Conservation (phyloP, 768 basidiomycete species). For the Coprinopsis sp. region DNA sequence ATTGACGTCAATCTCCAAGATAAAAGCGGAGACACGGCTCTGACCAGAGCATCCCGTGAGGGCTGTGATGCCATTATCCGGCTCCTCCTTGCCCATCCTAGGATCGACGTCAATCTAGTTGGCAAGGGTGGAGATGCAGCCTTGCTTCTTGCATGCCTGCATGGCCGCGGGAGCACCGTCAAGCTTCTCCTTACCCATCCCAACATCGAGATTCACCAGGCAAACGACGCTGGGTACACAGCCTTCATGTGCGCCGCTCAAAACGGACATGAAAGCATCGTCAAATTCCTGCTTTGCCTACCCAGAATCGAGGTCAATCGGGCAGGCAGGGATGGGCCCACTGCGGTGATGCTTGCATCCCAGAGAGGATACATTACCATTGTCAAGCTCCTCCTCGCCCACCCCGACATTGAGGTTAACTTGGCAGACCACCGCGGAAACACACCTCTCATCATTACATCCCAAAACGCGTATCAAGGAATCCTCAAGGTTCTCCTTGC, state of each 20-base stretch:
- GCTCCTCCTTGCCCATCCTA: neutral
- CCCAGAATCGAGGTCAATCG: too few relatives aligned
- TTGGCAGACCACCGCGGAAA: too few relatives aligned
- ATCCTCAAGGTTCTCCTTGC: too few relatives aligned
- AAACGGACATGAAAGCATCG: too few relatives aligned
- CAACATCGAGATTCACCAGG: neutral
- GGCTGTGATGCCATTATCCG: neutral
- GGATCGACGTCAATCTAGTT: neutral
- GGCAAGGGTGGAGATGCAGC: neutral
- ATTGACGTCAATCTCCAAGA: neutral
- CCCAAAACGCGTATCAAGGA: too few relatives aligned
- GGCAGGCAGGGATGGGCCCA: too few relatives aligned
- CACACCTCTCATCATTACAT: neutral
- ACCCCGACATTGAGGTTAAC: too few relatives aligned
- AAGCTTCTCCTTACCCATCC: neutral
- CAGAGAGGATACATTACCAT: too few relatives aligned
- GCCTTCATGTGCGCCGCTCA: too few relatives aligned
- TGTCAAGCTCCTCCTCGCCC: too few relatives aligned
- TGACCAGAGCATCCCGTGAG: neutral
- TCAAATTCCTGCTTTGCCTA: too few relatives aligned
- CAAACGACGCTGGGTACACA: neutral
- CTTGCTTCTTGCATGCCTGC: neutral
- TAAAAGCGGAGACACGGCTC: neutral
- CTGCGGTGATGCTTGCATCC: too few relatives aligned
- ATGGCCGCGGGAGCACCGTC: neutral